Conservation (phyloP, 1,284 basidiomycete species). For the Leccinum angustisporum region DNA sequence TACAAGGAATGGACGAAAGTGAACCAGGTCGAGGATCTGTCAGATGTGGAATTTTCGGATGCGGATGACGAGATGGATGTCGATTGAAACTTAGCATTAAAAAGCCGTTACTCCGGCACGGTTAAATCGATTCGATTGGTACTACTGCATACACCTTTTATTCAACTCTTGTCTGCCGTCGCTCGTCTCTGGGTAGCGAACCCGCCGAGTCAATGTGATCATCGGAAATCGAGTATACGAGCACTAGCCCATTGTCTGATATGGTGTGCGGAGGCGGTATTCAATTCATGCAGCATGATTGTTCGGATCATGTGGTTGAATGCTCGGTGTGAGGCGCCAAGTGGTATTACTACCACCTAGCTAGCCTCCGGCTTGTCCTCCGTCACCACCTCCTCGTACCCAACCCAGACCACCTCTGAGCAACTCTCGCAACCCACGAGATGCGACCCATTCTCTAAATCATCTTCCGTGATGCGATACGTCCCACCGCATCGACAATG, state of each 20-base stretch:
- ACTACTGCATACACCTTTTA: not conserved
- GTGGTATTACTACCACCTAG: not conserved
- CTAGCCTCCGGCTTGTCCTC: constrained; percentile 3
- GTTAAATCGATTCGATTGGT: not conserved
- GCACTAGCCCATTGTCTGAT: not conserved
- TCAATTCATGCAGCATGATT: not conserved
- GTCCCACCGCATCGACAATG: constrained; percentile 68
- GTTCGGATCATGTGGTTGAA: not conserved
- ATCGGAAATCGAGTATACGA: not conserved
- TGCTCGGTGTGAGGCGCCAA: not conserved
- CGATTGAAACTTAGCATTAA: constrained; percentile 22
- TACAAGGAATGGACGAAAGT: constrained; percentile 49
- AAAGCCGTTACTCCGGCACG: not conserved
- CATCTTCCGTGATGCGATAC: constrained; percentile 54
- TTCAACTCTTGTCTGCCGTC: not conserved
- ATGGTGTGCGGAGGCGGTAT: not conserved
- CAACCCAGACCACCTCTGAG: constrained; percentile 77
- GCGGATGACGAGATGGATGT: constrained; percentile 27
- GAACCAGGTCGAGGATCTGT: constrained; percentile 13
- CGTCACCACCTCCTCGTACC: constrained; percentile 54
- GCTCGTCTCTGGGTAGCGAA: not conserved
- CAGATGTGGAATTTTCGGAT: constrained; percentile 11
- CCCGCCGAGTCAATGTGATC: not conserved
- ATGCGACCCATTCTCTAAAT: constrained; percentile 67
- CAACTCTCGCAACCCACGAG: constrained; percentile 68